Evolutionary conservation across 805 yeast species (phyloP).

Genomic region (Ascoidea asiatica): DNA sequence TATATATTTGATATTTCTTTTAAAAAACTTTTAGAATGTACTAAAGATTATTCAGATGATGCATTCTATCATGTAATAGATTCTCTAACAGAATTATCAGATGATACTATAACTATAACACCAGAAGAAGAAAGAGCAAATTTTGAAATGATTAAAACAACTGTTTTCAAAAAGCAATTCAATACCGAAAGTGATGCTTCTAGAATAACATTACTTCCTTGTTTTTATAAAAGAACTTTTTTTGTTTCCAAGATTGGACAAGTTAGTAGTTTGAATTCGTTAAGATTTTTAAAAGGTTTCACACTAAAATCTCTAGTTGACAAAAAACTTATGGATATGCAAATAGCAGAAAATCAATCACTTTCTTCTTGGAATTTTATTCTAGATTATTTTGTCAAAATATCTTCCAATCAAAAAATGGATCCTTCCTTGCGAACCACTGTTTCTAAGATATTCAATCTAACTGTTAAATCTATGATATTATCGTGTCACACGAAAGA

Average conservation of each 20-base stretch:
- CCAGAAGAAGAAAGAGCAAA: constrained; percentile 2
- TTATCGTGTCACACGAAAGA: neutral
- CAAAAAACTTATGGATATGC: too few relatives aligned
- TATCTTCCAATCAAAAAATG: constrained; percentile 29
- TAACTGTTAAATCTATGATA: constrained; percentile 24
- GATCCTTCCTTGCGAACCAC: constrained; percentile 31
- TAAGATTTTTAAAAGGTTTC: constrained; percentile 31
- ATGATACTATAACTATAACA: constrained; percentile 11
- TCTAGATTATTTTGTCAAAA: constrained; percentile 28
- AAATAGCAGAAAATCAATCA: neutral
- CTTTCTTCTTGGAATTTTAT: constrained; percentile 27
- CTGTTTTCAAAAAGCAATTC: constrained; percentile 13
- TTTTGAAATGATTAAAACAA: constrained; percentile 3
- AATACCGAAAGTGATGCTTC: constrained; percentile 4
- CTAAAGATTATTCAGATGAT: constrained; percentile 36
- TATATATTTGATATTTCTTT: constrained; percentile 40
- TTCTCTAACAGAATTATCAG: constrained; percentile 32
- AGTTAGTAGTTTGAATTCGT: constrained; percentile 35
- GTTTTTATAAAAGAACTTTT: constrained; percentile 43
- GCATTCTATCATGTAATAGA: constrained; percentile 36
- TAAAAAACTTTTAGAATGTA: constrained; percentile 48
- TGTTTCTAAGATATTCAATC: constrained; percentile 38
- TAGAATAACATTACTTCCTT: constrained; percentile 16
- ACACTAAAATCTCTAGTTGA: too few relatives aligned
- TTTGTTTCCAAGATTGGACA: constrained; percentile 40